Evolutionary conservation across 2,329 filamentous ascomycete species (phyloP).

Genomic region (Amphichorda felina): DNA sequence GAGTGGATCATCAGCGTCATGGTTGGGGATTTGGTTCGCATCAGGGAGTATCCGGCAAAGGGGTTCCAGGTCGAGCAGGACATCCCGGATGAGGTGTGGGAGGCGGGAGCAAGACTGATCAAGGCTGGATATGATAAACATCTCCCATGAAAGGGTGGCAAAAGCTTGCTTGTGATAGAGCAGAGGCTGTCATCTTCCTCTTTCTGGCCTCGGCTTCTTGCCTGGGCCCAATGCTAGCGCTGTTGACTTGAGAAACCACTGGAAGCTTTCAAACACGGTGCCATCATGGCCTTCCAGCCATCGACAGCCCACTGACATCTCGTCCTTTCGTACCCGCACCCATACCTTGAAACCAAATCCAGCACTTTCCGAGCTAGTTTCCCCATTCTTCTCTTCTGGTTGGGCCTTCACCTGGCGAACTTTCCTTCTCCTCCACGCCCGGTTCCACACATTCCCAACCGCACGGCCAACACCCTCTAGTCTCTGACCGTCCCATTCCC

Average conservation of each 20-base stretch:
- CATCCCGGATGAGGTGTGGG: constrained; percentile 28
- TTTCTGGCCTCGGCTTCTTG: too few species aligned
- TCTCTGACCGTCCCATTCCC: constrained; percentile 46
- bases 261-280: constrained; percentile 76
- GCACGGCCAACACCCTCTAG: constrained; percentile 50
- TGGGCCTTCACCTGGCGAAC: constrained; percentile 33
- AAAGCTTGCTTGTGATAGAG: too few species aligned
- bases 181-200: too few species aligned
- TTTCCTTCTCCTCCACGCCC: constrained; percentile 52
- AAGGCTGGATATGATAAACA: constrained; percentile 23
- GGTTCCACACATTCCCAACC: constrained; percentile 65
- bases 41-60: constrained; percentile 26
- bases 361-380: constrained; percentile 12
- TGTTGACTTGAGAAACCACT: constrained; percentile 56
- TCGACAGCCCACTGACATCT: constrained; percentile 40
- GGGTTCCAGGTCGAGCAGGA: constrained; percentile 31
- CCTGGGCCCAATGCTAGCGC: constrained; percentile 1
- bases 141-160: constrained; percentile 24
- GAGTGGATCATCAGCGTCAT: constrained; percentile 30
- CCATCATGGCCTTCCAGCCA: constrained; percentile 61
- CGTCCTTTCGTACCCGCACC: constrained; percentile 25
- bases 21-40: constrained; percentile 30
- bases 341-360: constrained; percentile 47
- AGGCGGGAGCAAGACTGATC: constrained; percentile 26
- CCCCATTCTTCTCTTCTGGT: constrained; percentile 15